Conservation (phyloP, 495 filamentous ascomycete genomes). For the Trichoderma reesei region DNA sequence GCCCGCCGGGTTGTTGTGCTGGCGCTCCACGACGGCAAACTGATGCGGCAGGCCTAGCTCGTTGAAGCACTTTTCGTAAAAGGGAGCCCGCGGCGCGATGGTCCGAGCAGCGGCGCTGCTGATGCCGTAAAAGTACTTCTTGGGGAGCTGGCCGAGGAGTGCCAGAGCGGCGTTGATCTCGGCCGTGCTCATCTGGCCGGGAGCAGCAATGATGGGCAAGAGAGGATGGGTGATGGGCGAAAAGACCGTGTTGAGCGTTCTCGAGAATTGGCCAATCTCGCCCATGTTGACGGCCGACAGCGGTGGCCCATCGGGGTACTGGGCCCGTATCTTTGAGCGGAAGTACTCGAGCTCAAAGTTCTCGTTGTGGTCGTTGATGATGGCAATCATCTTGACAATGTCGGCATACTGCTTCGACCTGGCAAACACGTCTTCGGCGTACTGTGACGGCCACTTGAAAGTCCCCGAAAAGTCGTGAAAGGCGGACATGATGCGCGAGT, state of each 20-base stretch:
- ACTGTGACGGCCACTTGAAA: slow-evolving; percentile 69
- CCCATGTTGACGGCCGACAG: slow-evolving; percentile 84
- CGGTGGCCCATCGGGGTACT: slow-evolving; percentile 53
- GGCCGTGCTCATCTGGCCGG: slow-evolving; percentile 71
- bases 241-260: slow-evolving; percentile 72
- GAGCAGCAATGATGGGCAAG: slow-evolving; percentile 73
- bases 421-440: slow-evolving; percentile 57
- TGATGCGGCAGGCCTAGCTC: slow-evolving; percentile 76
- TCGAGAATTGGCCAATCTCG: slow-evolving; percentile 68
- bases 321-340: slow-evolving; percentile 59
- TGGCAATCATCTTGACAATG: slow-evolving; percentile 81
- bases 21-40: slow-evolving; percentile 64
- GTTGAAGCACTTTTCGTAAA: slow-evolving; percentile 83
- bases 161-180: slow-evolving; percentile 73
- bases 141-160: slow-evolving; percentile 69
- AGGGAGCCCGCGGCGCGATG: slow-evolving; percentile 64
- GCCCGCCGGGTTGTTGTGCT: slow-evolving; percentile 46
- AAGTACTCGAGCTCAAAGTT: slow-evolving; percentile 87
- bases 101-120: slow-evolving; percentile 50
- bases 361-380: slow-evolving; percentile 65
- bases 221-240: slow-evolving; percentile 79
- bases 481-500: slow-evolving; percentile 73
- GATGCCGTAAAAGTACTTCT: slow-evolving; percentile 69
- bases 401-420: slow-evolving; percentile 66
- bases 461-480: slow-evolving; percentile 78